Evolutionary conservation across 2,329 filamentous ascomycete species (phyloP).

Genomic region (Mycogone perniciosa): DNA sequence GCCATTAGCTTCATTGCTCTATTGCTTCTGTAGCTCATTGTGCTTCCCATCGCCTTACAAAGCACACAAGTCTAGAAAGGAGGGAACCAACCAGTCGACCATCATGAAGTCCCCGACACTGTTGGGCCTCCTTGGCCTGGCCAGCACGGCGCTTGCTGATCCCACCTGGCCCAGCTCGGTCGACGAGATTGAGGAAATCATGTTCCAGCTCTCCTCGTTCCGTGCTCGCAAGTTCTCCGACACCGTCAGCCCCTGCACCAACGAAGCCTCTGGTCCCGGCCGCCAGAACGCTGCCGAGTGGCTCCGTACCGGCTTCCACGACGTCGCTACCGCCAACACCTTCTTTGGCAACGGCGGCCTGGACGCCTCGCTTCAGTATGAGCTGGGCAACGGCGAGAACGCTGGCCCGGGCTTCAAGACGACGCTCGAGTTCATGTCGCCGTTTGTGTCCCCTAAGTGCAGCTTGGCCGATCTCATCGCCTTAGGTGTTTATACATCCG

Average conservation of each 20-base stretch:
- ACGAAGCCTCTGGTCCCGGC: slow-evolving; percentile 45
- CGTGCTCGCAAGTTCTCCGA: slow-evolving; percentile 49
- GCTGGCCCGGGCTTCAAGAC: slow-evolving; percentile 48
- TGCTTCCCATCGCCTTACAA: not conserved
- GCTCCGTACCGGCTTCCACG: slow-evolving; percentile 56
- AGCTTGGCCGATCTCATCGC: slow-evolving; percentile 54
- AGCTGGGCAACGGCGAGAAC: slow-evolving; percentile 50
- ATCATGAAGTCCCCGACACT: slow-evolving; percentile 22
- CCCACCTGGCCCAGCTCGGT: slow-evolving; percentile 55
- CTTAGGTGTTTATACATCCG: slow-evolving; percentile 50
- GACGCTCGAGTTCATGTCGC: slow-evolving; percentile 47
- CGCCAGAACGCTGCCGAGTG: slow-evolving; percentile 56
- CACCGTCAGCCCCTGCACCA: slow-evolving; percentile 51
- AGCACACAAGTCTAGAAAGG: not conserved
- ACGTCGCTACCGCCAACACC: slow-evolving; percentile 50
- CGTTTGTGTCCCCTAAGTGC: slow-evolving; percentile 44
- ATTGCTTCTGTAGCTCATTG: too few relatives aligned
- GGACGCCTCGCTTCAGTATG: slow-evolving; percentile 55
- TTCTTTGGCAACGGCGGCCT: slow-evolving; percentile 45
- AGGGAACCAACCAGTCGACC: not conserved
- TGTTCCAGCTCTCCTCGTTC: slow-evolving; percentile 53
- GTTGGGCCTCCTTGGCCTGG: slow-evolving; percentile 32
- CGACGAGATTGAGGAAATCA: slow-evolving; percentile 59
- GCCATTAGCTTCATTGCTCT: too few relatives aligned
- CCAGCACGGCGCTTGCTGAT: slow-evolving; percentile 33